Evolutionary conservation across 1,284 basidiomycete species (phyloP).

Genomic region (Malassezia cuniculi): DNA sequence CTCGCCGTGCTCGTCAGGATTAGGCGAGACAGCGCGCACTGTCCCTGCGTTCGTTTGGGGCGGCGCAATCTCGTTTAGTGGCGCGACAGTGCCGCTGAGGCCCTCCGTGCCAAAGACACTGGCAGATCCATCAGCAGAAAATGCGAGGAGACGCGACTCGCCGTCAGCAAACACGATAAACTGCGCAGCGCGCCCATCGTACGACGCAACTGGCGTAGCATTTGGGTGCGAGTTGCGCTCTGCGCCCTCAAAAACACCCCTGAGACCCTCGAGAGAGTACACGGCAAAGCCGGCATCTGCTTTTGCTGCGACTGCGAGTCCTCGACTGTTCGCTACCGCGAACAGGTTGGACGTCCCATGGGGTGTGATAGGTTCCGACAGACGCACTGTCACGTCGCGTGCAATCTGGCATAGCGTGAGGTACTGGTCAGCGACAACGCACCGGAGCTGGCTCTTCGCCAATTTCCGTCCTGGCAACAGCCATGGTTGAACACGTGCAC

Average conservation of each 20-base stretch:
- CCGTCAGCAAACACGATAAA: constrained; percentile 1
- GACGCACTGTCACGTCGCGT: constrained; percentile 33
- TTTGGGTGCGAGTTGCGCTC: constrained; percentile 14
- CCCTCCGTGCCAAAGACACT: no score
- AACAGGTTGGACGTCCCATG: background rate
- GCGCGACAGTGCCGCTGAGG: no score
- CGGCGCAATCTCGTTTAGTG: background rate
- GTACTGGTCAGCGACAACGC: constrained; percentile 12
- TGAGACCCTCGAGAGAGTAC: background rate
- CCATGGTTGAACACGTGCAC: no score
- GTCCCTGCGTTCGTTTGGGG: background rate
- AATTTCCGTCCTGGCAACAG: constrained; percentile 8
- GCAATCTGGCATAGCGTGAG: constrained; percentile 29
- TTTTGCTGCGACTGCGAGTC: constrained; percentile 1
- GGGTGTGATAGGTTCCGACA: constrained; percentile 25
- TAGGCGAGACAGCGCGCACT: constrained; percentile 45
- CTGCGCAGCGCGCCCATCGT: background rate
- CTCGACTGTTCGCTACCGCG: background rate
- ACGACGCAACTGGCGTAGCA: background rate
- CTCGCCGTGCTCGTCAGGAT: constrained; percentile 46
- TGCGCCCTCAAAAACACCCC: constrained; percentile 7
- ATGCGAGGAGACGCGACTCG: constrained; percentile 6
- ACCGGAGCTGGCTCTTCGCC: constrained; percentile 13
- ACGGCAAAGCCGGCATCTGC: background rate
- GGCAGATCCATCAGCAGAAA: no score